Evolutionary conservation across 345 rosid species (phyloP).

Genomic region (Firmiana major): DNA sequence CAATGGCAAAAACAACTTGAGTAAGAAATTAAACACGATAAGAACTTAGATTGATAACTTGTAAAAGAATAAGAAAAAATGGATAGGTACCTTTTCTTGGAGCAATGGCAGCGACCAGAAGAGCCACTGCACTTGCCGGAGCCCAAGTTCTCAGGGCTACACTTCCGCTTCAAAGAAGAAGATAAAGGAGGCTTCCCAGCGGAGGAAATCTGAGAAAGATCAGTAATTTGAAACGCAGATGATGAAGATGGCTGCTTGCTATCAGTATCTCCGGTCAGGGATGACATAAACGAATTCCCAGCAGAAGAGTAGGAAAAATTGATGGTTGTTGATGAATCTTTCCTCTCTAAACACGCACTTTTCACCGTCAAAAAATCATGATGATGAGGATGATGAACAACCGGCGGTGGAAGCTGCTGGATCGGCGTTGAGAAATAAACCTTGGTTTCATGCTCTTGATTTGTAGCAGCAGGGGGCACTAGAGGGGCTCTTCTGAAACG

Average conservation of each 20-base stretch:
- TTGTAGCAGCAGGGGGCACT: neutral
- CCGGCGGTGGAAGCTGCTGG: slow-evolving; percentile 55
- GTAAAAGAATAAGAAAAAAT: neutral
- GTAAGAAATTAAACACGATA: neutral
- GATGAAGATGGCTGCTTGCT: slow-evolving; percentile 41
- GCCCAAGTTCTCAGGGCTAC: slow-evolving; percentile 58
- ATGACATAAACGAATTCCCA: slow-evolving; percentile 47
- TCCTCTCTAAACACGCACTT: slow-evolving; percentile 36
- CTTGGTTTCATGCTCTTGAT: slow-evolving; percentile 24
- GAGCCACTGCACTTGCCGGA: slow-evolving; percentile 61
- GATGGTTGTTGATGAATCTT: slow-evolving; percentile 53
- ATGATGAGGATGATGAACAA: slow-evolving; percentile 4
- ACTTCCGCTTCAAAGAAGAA: slow-evolving; percentile 65
- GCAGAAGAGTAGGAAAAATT: slow-evolving; percentile 63
- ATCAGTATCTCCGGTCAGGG: slow-evolving; percentile 46
- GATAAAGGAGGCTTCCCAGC: slow-evolving; percentile 63
- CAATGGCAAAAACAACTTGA: neutral
- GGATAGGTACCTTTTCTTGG: slow-evolving; percentile 68
- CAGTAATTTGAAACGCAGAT: slow-evolving; percentile 57
- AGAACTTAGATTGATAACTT: neutral
- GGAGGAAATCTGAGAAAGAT: slow-evolving; percentile 44
- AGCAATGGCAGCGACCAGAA: slow-evolving; percentile 84
- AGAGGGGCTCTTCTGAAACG: slow-evolving; percentile 78
- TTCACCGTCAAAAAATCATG: slow-evolving; percentile 17
- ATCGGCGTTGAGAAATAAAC: slow-evolving; percentile 64